Evolutionary conservation across 495 filamentous ascomycete species (phyloP).

Genomic region (Penicillium cinerascens): DNA sequence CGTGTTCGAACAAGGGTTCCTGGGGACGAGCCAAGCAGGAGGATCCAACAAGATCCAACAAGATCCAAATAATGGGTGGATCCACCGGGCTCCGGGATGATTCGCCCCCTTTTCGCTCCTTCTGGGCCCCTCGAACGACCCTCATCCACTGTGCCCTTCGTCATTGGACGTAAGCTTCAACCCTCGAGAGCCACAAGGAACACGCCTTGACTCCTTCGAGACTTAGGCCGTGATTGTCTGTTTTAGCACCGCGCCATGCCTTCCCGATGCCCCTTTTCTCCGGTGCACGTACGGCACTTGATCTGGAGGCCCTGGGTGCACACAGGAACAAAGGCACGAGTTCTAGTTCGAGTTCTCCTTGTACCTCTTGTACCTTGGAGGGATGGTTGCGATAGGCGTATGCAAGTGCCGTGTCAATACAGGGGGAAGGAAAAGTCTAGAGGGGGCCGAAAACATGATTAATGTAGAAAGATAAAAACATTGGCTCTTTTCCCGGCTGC

Average conservation of each 20-base stretch:
- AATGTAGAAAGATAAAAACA: constrained; percentile 1
- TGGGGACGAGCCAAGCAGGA: not conserved
- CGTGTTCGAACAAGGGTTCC: not conserved
- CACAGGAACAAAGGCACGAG: not conserved
- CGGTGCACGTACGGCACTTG: not conserved
- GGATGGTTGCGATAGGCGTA: not conserved
- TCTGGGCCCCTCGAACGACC: no score
- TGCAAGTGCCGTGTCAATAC: not conserved
- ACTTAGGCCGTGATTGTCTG: constrained; percentile 15
- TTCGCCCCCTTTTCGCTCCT: constrained; percentile 13
- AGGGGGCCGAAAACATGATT: not conserved
- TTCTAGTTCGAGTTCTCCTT: not conserved
- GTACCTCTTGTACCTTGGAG: no score
- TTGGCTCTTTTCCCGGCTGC: constrained; percentile 3
- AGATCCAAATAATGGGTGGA: not conserved
- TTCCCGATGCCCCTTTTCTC: constrained; percentile 7
- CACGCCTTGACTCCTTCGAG: constrained; percentile 14
- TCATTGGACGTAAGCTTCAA: constrained; percentile 16
- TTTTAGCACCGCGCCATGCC: constrained; percentile 10
- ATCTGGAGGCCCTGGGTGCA: not conserved
- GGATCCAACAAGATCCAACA: no score
- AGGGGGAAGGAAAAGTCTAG: not conserved
- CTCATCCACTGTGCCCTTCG: not conserved
- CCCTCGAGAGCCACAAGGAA: constrained; percentile 6
- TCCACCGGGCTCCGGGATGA: not conserved